Conservation (phyloP, 2,329 filamentous ascomycete species). For the Aspergillus hiratsukae region DNA sequence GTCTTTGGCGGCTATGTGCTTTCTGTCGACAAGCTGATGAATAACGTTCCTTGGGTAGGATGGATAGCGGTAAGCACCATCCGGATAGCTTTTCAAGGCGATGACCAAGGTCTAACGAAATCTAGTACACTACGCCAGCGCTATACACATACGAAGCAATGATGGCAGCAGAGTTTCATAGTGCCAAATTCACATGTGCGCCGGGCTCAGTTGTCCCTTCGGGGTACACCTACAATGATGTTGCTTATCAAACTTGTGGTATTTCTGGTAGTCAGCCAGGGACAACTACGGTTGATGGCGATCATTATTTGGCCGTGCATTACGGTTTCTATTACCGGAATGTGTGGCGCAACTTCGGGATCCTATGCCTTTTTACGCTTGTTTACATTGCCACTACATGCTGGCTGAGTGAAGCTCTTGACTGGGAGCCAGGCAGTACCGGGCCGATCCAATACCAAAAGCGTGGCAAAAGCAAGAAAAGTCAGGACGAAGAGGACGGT, state of each 20-base stretch:
- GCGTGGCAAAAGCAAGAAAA: conserved; percentile 36
- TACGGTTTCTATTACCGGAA: conserved; percentile 51
- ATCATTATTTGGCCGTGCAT: conserved; percentile 48
- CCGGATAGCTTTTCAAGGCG: background rate
- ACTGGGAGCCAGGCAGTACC: conserved; percentile 55
- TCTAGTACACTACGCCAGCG: conserved; percentile 44
- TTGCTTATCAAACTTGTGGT: conserved; percentile 54
- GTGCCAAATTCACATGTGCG: conserved; percentile 51
- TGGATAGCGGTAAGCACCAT: conserved; percentile 42
- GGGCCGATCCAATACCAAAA: conserved; percentile 64
- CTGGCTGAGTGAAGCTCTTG: conserved; percentile 61
- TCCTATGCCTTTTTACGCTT: conserved; percentile 66
- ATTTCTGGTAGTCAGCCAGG: conserved; percentile 52
- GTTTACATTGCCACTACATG: conserved; percentile 66
- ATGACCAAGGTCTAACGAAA: background rate
- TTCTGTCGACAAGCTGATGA: conserved; percentile 52
- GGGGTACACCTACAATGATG: conserved; percentile 47
- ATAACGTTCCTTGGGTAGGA: conserved; percentile 58
- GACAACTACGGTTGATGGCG: conserved; percentile 47
- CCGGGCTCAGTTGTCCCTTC: conserved; percentile 53
- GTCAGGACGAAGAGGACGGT: conserved; percentile 22
- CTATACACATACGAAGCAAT: conserved; percentile 61
- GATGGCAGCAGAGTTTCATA: conserved; percentile 58
- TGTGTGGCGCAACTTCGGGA: conserved; percentile 67
- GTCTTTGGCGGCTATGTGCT: conserved; percentile 62